Percentiles rank a stretch among this genome's conserved stretches.
Evolutionary conservation across 2,329 filamentous ascomycete genomes (phyloP).

Genomic region (Daldinia eschscholtzii): DNA sequence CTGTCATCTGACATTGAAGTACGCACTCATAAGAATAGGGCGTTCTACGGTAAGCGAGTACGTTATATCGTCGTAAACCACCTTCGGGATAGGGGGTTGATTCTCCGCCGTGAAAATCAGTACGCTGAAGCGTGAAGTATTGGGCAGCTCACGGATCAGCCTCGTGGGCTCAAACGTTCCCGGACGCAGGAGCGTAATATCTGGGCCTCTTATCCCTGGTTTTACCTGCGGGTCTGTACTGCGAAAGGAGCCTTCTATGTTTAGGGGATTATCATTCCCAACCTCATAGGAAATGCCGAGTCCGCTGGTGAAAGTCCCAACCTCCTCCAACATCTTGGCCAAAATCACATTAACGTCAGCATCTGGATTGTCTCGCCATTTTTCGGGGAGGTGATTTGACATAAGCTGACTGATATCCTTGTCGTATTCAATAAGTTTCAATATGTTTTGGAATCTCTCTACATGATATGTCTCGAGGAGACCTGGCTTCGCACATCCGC

Average conservation of each 20-base stretch:
- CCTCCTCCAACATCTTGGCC: constrained; percentile 64
- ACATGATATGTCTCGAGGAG: constrained; percentile 56
- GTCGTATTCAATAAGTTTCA: constrained; percentile 58
- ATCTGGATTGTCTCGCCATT: constrained; percentile 57
- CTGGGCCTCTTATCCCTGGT: constrained; percentile 61
- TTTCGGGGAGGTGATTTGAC: constrained; percentile 56
- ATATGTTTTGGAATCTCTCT: constrained; percentile 55
- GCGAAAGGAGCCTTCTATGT: constrained; percentile 48
- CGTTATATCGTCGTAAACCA: constrained; percentile 18
- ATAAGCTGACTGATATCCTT: constrained; percentile 55
- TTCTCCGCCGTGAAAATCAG: constrained; percentile 53
- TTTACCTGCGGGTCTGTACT: constrained; percentile 42
- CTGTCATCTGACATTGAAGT: not conserved
- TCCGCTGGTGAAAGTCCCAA: constrained; percentile 45
- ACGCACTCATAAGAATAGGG: constrained; percentile 19
- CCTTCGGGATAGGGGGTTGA: constrained; percentile 12
- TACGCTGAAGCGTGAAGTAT: constrained; percentile 58
- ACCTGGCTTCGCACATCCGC: constrained; percentile 46
- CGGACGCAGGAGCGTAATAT: constrained; percentile 60
- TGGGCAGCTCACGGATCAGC: constrained; percentile 60
- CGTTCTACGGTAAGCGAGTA: constrained; percentile 30
- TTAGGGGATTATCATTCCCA: constrained; percentile 59
- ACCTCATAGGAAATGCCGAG: constrained; percentile 67
- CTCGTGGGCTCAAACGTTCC: constrained; percentile 59
- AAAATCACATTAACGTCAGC: constrained; percentile 62